Conservation (phyloP, 2,329 filamentous ascomycete genomes). For the Dothideomycetidae sp. region DNA sequence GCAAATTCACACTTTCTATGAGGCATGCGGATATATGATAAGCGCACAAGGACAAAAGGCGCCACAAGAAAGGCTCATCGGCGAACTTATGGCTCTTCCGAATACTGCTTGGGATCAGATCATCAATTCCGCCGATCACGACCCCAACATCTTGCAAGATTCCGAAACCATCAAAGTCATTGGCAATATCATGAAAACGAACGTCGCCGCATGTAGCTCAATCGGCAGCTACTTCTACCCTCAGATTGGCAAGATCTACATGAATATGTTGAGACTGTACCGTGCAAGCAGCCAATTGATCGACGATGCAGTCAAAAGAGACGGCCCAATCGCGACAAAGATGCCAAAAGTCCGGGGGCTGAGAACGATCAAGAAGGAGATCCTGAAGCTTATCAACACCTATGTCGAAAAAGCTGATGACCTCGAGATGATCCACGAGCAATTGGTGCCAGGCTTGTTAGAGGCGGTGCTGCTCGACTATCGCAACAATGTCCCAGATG, state of each 20-base stretch:
- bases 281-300: conserved; percentile 92
- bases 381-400: conserved; percentile 92
- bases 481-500: conserved; percentile 90
- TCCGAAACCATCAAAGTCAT: conserved; percentile 95
- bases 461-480: conserved; percentile 93
- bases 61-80: conserved; percentile 79
- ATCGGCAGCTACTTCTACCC: conserved; percentile 97
- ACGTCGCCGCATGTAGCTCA: conserved; percentile 93
- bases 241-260: conserved; percentile 92
- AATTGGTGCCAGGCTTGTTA: conserved; percentile 88
- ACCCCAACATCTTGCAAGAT: conserved; percentile 79
- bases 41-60: conserved; percentile 91
- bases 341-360: conserved; percentile 92
- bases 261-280: conserved; percentile 99
- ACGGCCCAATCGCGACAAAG: conserved; percentile 85
- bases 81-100: conserved; percentile 83
- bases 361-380: conserved; percentile 98
- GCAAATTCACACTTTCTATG: conserved; percentile 97
- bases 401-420: conserved; percentile 98
- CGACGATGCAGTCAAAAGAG: conserved; percentile 74
- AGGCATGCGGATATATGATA: conserved; percentile 98
- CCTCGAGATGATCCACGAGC: conserved; percentile 77
- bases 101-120: conserved; percentile 94
- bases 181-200: conserved; percentile 99
- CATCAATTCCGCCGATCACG: conserved; percentile 71